Conservation (phyloP, 164 flowering plant species). For the Amborella trichopoda region DNA sequence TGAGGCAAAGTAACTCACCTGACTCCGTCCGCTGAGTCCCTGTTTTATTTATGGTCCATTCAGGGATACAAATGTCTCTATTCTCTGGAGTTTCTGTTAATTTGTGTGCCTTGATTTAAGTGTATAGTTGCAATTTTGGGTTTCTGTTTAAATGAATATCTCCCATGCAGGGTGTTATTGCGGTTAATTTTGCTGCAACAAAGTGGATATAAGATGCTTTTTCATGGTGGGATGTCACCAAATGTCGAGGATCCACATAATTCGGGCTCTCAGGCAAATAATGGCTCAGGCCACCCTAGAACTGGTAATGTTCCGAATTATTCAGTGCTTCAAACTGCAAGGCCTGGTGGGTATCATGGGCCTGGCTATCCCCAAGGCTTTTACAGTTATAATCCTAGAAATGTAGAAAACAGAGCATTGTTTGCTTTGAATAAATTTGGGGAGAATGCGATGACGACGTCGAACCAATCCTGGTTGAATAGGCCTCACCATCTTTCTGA, state of each 20-base stretch:
- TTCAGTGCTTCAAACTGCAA: constrained; percentile 3
- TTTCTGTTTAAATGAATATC: too few relatives aligned
- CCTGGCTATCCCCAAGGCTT: constrained; percentile 17
- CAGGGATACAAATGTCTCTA: too few relatives aligned
- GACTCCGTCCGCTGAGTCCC: too few relatives aligned
- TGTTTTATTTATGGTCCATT: too few relatives aligned
- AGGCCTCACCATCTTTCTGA: constrained; percentile 37
- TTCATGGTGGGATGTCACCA: constrained; percentile 69
- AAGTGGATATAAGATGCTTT: constrained; percentile 83
- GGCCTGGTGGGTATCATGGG: constrained; percentile 18
- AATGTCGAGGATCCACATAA: constrained; percentile 25
- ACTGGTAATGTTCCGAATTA: background rate
- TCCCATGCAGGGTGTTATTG: constrained; percentile 40
- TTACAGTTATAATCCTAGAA: constrained; percentile 25
- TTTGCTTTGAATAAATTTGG: constrained; percentile 76
- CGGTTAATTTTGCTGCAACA: constrained; percentile 65
- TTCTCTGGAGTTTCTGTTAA: too few relatives aligned
- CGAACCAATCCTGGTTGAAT: constrained; percentile 51
- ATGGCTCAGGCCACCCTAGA: too few relatives aligned
- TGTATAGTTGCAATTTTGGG: too few relatives aligned
- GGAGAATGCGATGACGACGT: constrained; percentile 56
- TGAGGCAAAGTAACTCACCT: too few relatives aligned
- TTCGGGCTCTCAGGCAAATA: too few relatives aligned
- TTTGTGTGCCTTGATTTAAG: too few relatives aligned
- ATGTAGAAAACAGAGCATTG: constrained; percentile 67